Evolutionary conservation across 1,284 basidiomycete genomes (phyloP), one percentile per base, ranked within the genome.

Genomic region (Omphalotus olearius): DNA sequence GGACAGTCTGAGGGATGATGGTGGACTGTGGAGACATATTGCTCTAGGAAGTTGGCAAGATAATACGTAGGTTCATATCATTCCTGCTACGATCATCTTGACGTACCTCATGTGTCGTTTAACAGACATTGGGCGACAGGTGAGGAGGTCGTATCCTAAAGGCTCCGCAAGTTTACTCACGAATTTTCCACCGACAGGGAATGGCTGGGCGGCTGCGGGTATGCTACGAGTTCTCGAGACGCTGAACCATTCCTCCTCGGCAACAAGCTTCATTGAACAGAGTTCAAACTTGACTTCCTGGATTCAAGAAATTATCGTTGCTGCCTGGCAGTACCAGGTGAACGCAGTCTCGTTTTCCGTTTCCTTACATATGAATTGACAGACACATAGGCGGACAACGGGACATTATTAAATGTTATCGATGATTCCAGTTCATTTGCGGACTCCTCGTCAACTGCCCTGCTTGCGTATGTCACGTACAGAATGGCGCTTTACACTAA

Each of bases 191-290:
- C 23, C n/a, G 36, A 30, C 44, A 72, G 84, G 84, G 0, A 85
- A 87, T 56, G 84, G 69, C 0, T 88, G 85, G 85, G 84, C 80
- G 0, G 76, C 81, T 0, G 81, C 81, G 1, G 85, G 85, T 0
- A 82, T 85, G 75, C 66, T 83, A 17, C 73, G 83, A 18, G 82
- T 85, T 0, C 64, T 81, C 4, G 75, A 78, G 38, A 82, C 82
- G 0, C 72, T 86, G 47, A 66, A 73, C 50, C 71, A 79, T 47
- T 79, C 79, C 1, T 60, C 64, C 10, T 69, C 69, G 42, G 68
- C 70, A 6, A 50, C 51, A 4, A 40, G 67, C 20, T 74, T 85
- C 57, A 47, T 58, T 17, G 50, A 56, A 11, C 73, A 85, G 56
- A 73, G 75, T 54, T 56, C 55, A 0, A 71, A 85, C 56, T 67